phyloP scores from a whole-genome alignment of 768 basidiomycete species.

The Agaricus bisporus region DNA sequence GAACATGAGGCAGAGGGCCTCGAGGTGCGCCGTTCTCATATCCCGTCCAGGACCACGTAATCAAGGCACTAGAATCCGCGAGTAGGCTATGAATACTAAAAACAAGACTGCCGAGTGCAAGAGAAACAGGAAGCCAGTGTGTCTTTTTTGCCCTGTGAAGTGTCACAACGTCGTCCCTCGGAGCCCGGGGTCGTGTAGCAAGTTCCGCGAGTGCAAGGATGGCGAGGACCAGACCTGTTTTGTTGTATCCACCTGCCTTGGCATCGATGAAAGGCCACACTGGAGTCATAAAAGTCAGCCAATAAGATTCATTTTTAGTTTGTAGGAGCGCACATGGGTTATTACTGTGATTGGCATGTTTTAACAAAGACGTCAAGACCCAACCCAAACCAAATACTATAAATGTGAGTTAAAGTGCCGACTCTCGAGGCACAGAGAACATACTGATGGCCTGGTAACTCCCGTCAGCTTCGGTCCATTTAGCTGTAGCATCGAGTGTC shows the following conservation, averaged over 20 bases:
- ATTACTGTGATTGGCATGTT: conserved; percentile 74
- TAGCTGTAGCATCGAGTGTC: background rate
- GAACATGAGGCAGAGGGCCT: conserved; percentile 70
- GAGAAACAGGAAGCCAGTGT: conserved; percentile 25
- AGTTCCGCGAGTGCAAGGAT: conserved; percentile 53
- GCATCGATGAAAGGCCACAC: conserved; percentile 78
- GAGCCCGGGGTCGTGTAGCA: conserved; percentile 29
- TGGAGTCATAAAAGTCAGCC: conserved; percentile 17
- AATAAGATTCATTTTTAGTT: conserved; percentile 1
- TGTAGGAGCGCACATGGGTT: conserved; percentile 54
- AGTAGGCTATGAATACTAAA: conserved; percentile 71
- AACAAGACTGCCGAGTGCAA: conserved; percentile 62
- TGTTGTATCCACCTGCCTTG: conserved; percentile 65
- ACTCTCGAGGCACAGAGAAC: background rate
- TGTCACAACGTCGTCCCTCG: background rate
- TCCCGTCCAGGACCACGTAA: conserved; percentile 91
- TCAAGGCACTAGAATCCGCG: conserved; percentile 69
- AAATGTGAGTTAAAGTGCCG: conserved; percentile 1
- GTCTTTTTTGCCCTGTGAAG: background rate
- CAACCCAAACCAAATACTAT: conserved; percentile 65
- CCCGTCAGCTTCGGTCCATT: conserved; percentile 16
- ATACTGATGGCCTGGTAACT: conserved; percentile 45
- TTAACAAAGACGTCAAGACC: conserved; percentile 58
- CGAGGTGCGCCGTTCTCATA: conserved; percentile 52
- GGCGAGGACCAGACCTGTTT: conserved; percentile 53